These are phyloP conservation scores for Echeveria elegans DNA, from an alignment of 164 flowering plant species.

Conservation along the genomic window DNA sequence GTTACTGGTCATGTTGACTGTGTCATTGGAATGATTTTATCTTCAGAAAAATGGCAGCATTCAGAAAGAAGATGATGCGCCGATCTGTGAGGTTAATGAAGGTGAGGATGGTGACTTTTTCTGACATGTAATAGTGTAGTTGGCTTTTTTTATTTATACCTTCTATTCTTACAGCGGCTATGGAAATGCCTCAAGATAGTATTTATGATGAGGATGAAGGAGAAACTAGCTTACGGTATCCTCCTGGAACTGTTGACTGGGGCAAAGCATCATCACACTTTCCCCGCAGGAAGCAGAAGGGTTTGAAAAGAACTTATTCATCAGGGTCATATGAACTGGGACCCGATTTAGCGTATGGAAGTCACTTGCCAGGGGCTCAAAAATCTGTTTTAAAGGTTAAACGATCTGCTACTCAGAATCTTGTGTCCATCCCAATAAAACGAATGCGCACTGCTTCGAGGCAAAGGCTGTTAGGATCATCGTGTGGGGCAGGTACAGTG, in stretches of 20 bases:
- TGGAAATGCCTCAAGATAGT: constrained; percentile 47
- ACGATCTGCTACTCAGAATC: constrained; percentile 54
- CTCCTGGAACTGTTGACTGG: constrained; percentile 48
- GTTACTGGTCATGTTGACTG: neutral
- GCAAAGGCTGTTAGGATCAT: constrained; percentile 62
- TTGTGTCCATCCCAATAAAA: constrained; percentile 68
- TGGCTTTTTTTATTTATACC: neutral
- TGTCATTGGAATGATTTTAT: neutral
- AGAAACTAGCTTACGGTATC: constrained; percentile 50
- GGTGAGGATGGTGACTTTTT: constrained; percentile 27
- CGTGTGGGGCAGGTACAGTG: constrained; percentile 38
- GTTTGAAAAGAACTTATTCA: constrained; percentile 31
- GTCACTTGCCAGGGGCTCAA: constrained; percentile 30
- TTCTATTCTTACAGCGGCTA: constrained; percentile 4
- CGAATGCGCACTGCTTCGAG: constrained; percentile 88
- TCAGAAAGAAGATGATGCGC: constrained; percentile 70
- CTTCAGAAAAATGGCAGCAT: constrained; percentile 52
- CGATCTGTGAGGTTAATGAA: constrained; percentile 44
- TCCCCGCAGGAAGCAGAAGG: constrained; percentile 38
- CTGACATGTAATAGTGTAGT: neutral
- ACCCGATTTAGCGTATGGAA: constrained; percentile 42
- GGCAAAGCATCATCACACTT: constrained; percentile 41
- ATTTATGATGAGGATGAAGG: constrained; percentile 74
- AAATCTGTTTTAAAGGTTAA: constrained; percentile 41
- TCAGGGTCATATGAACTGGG: constrained; percentile 50